These are phyloP conservation scores for Tephrocybe sp. DNA, from an alignment of 768 basidiomycete species.

Conservation along the genomic window DNA sequence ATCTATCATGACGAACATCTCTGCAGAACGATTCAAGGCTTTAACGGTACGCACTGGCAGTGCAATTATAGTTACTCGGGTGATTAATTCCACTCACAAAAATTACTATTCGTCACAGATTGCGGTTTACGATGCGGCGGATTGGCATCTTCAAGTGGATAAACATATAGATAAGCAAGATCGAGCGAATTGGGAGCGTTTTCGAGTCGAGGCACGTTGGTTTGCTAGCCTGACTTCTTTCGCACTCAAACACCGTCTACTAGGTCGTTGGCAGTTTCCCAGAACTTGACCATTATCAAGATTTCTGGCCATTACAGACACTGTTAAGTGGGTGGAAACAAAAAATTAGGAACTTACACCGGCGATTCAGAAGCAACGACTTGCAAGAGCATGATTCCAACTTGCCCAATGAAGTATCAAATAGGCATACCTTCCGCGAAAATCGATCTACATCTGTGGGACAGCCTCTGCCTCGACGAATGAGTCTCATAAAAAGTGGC, in stretches of 20 bases:
- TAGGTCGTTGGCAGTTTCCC: not conserved
- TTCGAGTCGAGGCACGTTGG: not conserved
- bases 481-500: not conserved
- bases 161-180: not conserved
- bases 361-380: not conserved
- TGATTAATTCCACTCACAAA: not conserved
- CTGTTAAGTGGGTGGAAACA: not conserved
- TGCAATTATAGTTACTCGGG: not conserved
- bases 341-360: not conserved
- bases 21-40: not conserved
- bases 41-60: conserved; percentile 1
- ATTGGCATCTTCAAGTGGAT: not conserved
- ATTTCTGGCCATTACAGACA: not conserved
- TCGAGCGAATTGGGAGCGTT: not conserved
- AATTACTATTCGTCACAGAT: not conserved
- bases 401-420: too few relatives aligned
- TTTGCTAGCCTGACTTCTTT: not conserved
- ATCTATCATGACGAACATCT: not conserved
- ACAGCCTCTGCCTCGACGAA: not conserved
- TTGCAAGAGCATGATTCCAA: too few relatives aligned
- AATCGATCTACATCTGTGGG: not conserved
- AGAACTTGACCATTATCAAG: not conserved
- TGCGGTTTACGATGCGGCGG: not conserved
- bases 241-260: not conserved
- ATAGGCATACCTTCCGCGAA: too few relatives aligned